Conservation (phyloP, 495 filamentous ascomycete species). For the Letharia lupina region DNA sequence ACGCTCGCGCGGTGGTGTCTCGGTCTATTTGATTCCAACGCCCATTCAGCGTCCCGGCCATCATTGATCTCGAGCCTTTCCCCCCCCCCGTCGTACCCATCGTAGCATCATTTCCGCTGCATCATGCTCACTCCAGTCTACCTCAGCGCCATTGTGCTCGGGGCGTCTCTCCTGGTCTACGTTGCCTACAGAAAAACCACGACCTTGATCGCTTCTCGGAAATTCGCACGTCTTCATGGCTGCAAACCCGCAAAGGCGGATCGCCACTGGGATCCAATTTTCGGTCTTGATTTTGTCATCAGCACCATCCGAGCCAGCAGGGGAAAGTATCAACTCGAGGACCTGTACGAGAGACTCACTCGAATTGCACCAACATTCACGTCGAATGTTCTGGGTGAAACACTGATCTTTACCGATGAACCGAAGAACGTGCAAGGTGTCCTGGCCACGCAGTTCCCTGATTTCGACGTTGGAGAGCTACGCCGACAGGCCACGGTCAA, state of each 20-base stretch:
- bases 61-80: not conserved
- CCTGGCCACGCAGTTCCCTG: slow-evolving; percentile 57
- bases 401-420: slow-evolving; percentile 42
- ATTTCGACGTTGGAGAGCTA: slow-evolving; percentile 41
- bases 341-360: slow-evolving; percentile 27
- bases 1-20: not conserved
- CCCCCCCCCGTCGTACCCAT: no score
- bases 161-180: not conserved
- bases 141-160: not conserved
- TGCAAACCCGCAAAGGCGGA: slow-evolving; percentile 14
- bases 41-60: not conserved
- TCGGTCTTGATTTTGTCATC: slow-evolving; percentile 25
- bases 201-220: not conserved
- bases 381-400: slow-evolving; percentile 19
- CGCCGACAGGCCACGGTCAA: slow-evolving; percentile 17
- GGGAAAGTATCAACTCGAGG: slow-evolving; percentile 31
- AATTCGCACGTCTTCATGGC: slow-evolving; percentile 15
- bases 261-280: slow-evolving; percentile 18
- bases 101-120: not conserved
- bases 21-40: not conserved
- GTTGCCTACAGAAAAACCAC: not conserved
- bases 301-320: slow-evolving; percentile 29
- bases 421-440: slow-evolving; percentile 64
- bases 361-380: slow-evolving; percentile 25
- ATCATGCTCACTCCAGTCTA: not conserved